Evolutionary conservation across 225 moss, liverwort and hornwort species (phyloP), one percentile per base, ranked within the genome.

Genomic region (Sphagnum contortum): DNA sequence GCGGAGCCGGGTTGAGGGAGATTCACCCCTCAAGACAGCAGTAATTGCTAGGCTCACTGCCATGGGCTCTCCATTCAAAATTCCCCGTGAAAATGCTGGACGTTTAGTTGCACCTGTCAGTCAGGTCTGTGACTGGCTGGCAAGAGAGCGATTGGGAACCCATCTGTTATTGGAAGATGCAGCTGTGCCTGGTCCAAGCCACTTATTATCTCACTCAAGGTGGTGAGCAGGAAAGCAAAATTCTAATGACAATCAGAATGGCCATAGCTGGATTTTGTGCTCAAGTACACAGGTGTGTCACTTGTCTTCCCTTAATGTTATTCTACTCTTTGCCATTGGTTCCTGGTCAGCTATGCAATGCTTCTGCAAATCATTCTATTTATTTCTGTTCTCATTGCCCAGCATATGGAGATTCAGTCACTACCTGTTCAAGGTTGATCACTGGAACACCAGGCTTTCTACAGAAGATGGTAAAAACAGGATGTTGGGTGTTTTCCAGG

Each of bases 51-150:
- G 85, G 65, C 70, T 88, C 46, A 73, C 77, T 72, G 77, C 82
- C 57, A 88, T 88, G 88, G 77, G 85, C 48, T 82, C 80, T 62
- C 88, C 88, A 7, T 85, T 88, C 65, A 72, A 69, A 67, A 77
- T 88, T 14, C 82, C 78, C 50, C 70, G 78, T 44, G 85, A 85
- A 56, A 88, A 88, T 65, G 82, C 74, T 57, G 82, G 88, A 60
- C 82, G 85, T 56, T 80, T 85, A 54, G 82, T 83, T 64, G 88
- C 82, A 70, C 70, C 80, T 68, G 65, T 85, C 57, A 70, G 67
- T 58, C 70, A 82, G 67, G 82, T 83, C 48, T 72, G 76, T 68
- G 62, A 63, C 68, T 88, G 88, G 85, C 78, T 88, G 57, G 61
- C 76, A 71, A 74, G 72, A 12, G 77, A 74, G 50, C 55, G 64